These are phyloP conservation scores for Prototheca cutis DNA, from an alignment of 163 green algal species.

Conservation along the genomic window DNA sequence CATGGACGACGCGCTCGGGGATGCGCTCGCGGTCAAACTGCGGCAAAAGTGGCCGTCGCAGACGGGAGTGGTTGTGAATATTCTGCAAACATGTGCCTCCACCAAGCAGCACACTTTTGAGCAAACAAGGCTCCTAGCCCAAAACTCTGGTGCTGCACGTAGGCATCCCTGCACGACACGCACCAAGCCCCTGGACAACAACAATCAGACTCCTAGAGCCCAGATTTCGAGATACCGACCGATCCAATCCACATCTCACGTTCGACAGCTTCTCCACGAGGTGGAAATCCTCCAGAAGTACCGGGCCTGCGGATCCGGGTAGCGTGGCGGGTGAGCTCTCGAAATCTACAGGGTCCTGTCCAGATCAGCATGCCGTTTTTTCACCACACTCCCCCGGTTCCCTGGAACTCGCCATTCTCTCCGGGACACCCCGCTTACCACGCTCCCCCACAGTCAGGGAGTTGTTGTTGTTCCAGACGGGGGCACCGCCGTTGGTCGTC, in stretches of 20 bases:
- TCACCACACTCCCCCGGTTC: too few species aligned
- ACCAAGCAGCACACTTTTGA: too few species aligned
- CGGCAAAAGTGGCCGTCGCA: neutral
- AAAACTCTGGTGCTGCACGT: too few species aligned
- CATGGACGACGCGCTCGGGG: conserved; percentile 93
- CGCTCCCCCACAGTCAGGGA: conserved; percentile 70
- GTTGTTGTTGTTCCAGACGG: conserved; percentile 94
- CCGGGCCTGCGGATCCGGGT: conserved; percentile 54
- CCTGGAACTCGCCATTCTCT: too few species aligned
- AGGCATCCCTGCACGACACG: too few species aligned
- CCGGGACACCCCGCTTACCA: conserved; percentile 31
- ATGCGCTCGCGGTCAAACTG: conserved; percentile 94
- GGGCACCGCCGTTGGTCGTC: conserved; percentile 84
- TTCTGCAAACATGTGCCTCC: too few species aligned
- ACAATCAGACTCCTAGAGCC: neutral
- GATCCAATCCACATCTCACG: too few species aligned
- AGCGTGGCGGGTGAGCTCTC: too few species aligned
- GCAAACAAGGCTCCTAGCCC: too few species aligned
- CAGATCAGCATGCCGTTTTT: too few species aligned
- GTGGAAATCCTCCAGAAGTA: conserved; percentile 89
- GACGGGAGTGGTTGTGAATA: neutral
- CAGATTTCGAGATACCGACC: neutral
- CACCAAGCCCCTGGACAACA: neutral
- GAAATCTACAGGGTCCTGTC: too few species aligned
- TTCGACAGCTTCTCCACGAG: conserved; percentile 90